These are phyloP conservation scores for Aphanomyces invadans DNA, from an alignment of 352 stramenopile genomes.

Conservation along the genomic window DNA sequence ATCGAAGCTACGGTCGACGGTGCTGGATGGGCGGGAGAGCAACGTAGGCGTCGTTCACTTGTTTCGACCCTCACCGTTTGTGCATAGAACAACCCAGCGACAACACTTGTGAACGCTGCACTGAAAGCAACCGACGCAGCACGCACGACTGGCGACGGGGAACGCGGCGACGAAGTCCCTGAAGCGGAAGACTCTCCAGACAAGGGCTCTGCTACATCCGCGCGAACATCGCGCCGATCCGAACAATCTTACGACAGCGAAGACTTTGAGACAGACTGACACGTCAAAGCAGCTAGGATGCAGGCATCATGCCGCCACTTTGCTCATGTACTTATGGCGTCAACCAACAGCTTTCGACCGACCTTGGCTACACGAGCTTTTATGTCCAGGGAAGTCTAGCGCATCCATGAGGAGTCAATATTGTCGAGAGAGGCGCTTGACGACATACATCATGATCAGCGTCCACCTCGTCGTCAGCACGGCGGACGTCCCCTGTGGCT, in stretches of 20 bases:
- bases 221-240: slow-evolving; percentile 21
- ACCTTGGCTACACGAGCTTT: slow-evolving; percentile 60
- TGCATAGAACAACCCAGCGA: neutral
- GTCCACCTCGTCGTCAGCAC: too few relatives aligned
- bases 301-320: too few relatives aligned
- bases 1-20: slow-evolving; percentile 10
- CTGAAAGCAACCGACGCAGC: neutral
- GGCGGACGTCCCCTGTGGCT: neutral
- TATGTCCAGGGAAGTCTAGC: slow-evolving; percentile 26
- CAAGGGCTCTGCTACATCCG: neutral
- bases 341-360: slow-evolving; percentile 55
- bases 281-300: too few relatives aligned
- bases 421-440: too few relatives aligned
- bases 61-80: neutral
- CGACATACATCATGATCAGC: too few relatives aligned
- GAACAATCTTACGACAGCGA: slow-evolving; percentile 44
- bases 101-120: slow-evolving; percentile 1
- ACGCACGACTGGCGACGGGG: neutral
- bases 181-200: slow-evolving; percentile 23
- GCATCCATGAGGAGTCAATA: slow-evolving; percentile 1
- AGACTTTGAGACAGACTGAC: slow-evolving; percentile 49
- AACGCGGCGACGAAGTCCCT: slow-evolving; percentile 25
- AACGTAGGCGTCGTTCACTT: neutral
- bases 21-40: neutral
- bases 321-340: slow-evolving; percentile 41